Evolutionary conservation across 495 filamentous ascomycete genomes (phyloP).

Genomic region (Tuber brumale): DNA sequence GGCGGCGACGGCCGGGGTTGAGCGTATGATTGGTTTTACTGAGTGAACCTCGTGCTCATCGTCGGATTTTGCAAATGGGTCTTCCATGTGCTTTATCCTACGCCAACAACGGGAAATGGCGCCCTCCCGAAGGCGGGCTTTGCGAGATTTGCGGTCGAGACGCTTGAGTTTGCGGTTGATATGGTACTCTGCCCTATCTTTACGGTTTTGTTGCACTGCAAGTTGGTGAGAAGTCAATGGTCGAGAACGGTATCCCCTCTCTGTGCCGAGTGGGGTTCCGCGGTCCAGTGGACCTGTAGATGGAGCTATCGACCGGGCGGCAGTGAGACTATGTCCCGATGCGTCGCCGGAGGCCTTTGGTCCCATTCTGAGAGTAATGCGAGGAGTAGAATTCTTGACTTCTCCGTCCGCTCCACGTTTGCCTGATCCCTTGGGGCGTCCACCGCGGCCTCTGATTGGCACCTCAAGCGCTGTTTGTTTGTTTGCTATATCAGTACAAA

Average conservation of each 20-base stretch:
- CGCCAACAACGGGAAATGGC: constrained; percentile 62
- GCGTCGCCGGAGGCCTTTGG: constrained; percentile 31
- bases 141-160: constrained; percentile 57
- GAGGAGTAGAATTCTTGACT: constrained; percentile 33
- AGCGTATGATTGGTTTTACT: constrained; percentile 41
- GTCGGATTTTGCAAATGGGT: constrained; percentile 72
- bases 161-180: constrained; percentile 65
- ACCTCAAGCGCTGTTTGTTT: constrained; percentile 1
- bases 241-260: constrained; percentile 53
- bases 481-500: constrained; percentile 3
- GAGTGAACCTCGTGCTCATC: constrained; percentile 51
- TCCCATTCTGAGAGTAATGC: constrained; percentile 37
- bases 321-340: constrained; percentile 34
- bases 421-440: constrained; percentile 37
- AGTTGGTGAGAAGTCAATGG: constrained; percentile 89
- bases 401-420: constrained; percentile 40
- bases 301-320: constrained; percentile 41
- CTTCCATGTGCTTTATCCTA: constrained; percentile 58
- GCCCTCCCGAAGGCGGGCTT: constrained; percentile 54
- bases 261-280: constrained; percentile 48
- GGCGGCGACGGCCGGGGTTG: constrained; percentile 18
- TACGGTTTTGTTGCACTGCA: constrained; percentile 82
- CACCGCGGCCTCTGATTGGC: constrained; percentile 36
- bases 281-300: constrained; percentile 44
- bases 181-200: constrained; percentile 78